Evolutionary conservation across 192 early-diverging fungal species (phyloP).

Genomic region (Entrophospora sp.): DNA sequence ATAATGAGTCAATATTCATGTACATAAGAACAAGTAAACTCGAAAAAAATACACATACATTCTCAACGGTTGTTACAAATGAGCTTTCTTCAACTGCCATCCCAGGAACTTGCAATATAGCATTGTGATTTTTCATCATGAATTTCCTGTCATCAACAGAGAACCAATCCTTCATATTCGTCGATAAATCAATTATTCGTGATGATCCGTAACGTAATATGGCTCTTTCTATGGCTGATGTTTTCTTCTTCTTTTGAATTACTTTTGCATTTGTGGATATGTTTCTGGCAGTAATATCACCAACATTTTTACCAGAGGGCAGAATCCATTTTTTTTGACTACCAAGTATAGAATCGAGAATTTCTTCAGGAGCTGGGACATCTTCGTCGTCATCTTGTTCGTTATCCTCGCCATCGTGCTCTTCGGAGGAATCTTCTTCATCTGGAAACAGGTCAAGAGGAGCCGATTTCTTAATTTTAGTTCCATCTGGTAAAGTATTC

Average conservation of each 20-base stretch:
- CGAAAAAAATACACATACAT: constrained; percentile 11
- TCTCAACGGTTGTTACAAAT: constrained; percentile 13
- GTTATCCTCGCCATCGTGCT: not conserved
- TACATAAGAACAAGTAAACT: not conserved
- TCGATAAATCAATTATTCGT: constrained; percentile 16
- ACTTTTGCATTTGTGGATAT: constrained; percentile 8
- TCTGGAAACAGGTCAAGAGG: not conserved
- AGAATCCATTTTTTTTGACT: constrained; percentile 13
- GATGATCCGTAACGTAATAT: constrained; percentile 20
- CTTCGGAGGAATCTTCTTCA: not conserved
- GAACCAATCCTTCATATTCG: constrained; percentile 16
- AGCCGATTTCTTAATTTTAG: not conserved
- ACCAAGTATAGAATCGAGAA: not conserved
- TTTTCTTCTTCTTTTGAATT: constrained; percentile 11
- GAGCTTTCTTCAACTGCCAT: constrained; percentile 3
- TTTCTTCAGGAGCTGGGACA: not conserved
- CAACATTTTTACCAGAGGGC: constrained; percentile 8
- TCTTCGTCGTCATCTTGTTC: constrained; percentile 15
- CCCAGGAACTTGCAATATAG: constrained; percentile 7
- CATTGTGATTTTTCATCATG: constrained; percentile 11
- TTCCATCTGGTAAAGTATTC: constrained; percentile 9
- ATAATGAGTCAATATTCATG: constrained; percentile 12
- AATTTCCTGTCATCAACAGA: constrained; percentile 13
- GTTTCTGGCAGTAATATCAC: constrained; percentile 4
- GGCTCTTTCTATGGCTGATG: constrained; percentile 10